phyloP scores from a whole-genome alignment of 345 rosid genomes.

The Carallia brachiata region DNA sequence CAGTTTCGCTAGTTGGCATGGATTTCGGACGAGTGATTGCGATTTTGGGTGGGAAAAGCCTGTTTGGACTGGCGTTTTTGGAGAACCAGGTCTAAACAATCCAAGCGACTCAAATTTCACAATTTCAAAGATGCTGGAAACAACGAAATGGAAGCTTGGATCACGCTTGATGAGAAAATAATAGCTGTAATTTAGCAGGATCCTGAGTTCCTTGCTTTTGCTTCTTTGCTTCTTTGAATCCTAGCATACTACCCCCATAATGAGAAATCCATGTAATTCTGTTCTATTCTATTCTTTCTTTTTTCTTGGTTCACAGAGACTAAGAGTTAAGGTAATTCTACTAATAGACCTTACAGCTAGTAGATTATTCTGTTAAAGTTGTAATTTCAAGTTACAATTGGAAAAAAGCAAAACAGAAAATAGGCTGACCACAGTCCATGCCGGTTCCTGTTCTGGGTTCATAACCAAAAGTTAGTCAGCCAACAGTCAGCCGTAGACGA shows the following conservation, averaged over 20 bases:
- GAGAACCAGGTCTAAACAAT: neutral
- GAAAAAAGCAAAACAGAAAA: too few relatives aligned
- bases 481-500: too few relatives aligned
- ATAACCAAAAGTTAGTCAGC: too few relatives aligned
- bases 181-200: slow-evolving; percentile 3
- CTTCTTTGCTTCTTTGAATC: slow-evolving; percentile 6
- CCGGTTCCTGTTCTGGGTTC: too few relatives aligned
- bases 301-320: too few relatives aligned
- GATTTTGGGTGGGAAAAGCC: slow-evolving; percentile 5
- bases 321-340: too few relatives aligned
- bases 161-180: slow-evolving; percentile 4
- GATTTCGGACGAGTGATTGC: slow-evolving; percentile 1
- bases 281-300: too few relatives aligned
- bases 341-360: too few relatives aligned
- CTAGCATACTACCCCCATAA: neutral
- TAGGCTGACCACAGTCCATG: too few relatives aligned
- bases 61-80: neutral
- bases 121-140: neutral
- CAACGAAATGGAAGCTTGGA: slow-evolving; percentile 12
- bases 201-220: slow-evolving; percentile 12
- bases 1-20: neutral
- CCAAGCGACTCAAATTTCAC: neutral
- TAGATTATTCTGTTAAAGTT: too few relatives aligned
- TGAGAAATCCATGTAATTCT: too few relatives aligned
- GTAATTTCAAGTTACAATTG: too few relatives aligned